Conservation (phyloP, 345 rosid genomes). For the Eucalyptus dawsonii region DNA sequence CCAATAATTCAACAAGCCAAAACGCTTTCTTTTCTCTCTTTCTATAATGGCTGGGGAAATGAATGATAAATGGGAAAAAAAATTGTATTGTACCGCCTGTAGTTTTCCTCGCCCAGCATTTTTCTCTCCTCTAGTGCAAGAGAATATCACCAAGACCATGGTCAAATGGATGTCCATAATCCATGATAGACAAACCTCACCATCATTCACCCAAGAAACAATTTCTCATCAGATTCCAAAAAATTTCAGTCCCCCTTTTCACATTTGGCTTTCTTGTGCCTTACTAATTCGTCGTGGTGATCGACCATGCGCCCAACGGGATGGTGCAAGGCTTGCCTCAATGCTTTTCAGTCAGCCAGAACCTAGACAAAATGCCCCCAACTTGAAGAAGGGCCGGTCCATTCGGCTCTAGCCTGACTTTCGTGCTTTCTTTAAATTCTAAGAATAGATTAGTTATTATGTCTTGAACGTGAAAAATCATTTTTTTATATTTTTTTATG, state of each 20-base stretch:
- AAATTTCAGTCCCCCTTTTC: not conserved
- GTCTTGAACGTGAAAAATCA: accelerated
- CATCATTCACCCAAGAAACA: not conserved
- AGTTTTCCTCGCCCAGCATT: not conserved
- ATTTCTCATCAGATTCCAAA: not conserved
- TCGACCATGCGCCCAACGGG: not conserved
- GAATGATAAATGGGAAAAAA: not conserved
- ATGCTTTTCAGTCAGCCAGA: not conserved
- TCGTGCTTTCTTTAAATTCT: not conserved
- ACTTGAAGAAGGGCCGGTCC: not conserved
- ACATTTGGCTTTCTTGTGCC: not conserved
- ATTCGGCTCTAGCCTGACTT: not conserved
- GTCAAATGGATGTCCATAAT: not conserved
- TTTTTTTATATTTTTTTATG: not conserved
- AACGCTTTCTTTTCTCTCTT: not conserved
- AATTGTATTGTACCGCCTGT: not conserved
- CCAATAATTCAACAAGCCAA: constrained; percentile 2
- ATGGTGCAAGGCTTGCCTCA: not conserved
- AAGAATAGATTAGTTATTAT: not conserved
- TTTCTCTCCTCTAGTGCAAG: not conserved
- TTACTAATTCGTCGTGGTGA: not conserved
- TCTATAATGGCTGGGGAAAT: not conserved
- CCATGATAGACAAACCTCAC: not conserved
- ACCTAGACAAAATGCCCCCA: not conserved
- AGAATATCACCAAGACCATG: not conserved